A percentile compares a stretch with the other conserved stretches of the same genome.
phyloP scores from a whole-genome alignment of 768 basidiomycete genomes.

The Tephrocybe sp. region DNA sequence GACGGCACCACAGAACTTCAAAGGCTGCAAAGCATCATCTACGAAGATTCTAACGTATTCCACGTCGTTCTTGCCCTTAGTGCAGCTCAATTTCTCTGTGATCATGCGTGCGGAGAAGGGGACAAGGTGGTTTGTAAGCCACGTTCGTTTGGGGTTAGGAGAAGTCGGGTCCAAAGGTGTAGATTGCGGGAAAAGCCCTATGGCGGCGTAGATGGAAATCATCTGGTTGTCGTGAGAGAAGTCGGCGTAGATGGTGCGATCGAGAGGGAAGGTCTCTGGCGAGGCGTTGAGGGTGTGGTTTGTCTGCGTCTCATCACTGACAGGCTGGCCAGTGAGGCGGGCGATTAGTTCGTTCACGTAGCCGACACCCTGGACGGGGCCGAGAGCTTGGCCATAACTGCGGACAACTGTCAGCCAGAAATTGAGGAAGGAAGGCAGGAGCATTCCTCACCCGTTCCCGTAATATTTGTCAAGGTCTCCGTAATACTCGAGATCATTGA shows the following conservation, averaged over 20 bases:
- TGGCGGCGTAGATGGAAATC: slow-evolving; percentile 69
- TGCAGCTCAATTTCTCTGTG: slow-evolving; percentile 63
- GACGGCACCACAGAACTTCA: slow-evolving; percentile 56
- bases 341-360: slow-evolving; percentile 89
- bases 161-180: slow-evolving; percentile 28
- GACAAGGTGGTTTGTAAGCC: slow-evolving; percentile 58
- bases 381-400: slow-evolving; percentile 67
- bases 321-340: slow-evolving; percentile 62
- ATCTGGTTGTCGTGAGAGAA: slow-evolving; percentile 89
- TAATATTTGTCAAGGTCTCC: slow-evolving; percentile 80
- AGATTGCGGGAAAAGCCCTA: slow-evolving; percentile 47
- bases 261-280: slow-evolving; percentile 68
- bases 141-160: slow-evolving; percentile 37
- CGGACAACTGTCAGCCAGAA: background rate
- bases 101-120: slow-evolving; percentile 78
- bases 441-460: slow-evolving; percentile 55
- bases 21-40: slow-evolving; percentile 66
- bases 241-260: slow-evolving; percentile 67
- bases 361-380: slow-evolving; percentile 80
- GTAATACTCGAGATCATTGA: slow-evolving; percentile 63
- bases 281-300: slow-evolving; percentile 68
- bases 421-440: background rate
- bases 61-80: slow-evolving; percentile 11
- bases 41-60: slow-evolving; percentile 72
- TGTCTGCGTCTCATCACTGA: slow-evolving; percentile 69